Percentiles rank a stretch among this genome's conserved stretches.
phyloP scores from a whole-genome alignment of 305 asterid genomes.

The Nicotiana rustica region DNA sequence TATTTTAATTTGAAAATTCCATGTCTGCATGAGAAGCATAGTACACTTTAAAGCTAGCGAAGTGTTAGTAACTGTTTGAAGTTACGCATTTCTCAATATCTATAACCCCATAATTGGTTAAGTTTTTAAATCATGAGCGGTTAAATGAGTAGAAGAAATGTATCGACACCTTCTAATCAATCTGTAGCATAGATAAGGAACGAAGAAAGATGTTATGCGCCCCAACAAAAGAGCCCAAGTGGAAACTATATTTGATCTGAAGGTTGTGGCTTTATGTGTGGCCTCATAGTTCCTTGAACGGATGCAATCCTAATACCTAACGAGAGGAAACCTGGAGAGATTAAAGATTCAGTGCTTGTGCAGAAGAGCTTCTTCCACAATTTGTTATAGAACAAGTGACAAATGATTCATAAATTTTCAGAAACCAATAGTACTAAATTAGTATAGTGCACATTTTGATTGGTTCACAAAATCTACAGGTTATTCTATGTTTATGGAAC shows the following conservation, averaged over 20 bases:
- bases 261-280: slow-evolving; percentile 89
- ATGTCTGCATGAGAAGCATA: neutral
- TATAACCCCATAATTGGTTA: neutral
- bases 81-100: neutral
- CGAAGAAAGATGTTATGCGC: slow-evolving; percentile 78
- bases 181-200: slow-evolving; percentile 50
- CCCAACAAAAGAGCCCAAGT: slow-evolving; percentile 83
- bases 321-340: slow-evolving; percentile 80
- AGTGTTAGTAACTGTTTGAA: neutral
- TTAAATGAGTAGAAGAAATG: slow-evolving; percentile 22
- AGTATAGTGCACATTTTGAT: too few species aligned
- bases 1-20: neutral
- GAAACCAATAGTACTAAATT: too few species aligned
- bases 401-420: too few species aligned
- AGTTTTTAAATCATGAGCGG: neutral
- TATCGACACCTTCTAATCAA: neutral
- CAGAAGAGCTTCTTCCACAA: slow-evolving; percentile 19
- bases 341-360: slow-evolving; percentile 36
- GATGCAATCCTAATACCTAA: slow-evolving; percentile 79
- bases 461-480: too few species aligned
- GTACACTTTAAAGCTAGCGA: slow-evolving; percentile 7
- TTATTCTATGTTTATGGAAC: too few species aligned
- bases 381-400: neutral
- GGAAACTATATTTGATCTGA: slow-evolving; percentile 91
- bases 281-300: slow-evolving; percentile 77